phyloP scores from a whole-genome alignment of 2,329 filamentous ascomycete species.

The Chrysoporthe austroafricana region DNA sequence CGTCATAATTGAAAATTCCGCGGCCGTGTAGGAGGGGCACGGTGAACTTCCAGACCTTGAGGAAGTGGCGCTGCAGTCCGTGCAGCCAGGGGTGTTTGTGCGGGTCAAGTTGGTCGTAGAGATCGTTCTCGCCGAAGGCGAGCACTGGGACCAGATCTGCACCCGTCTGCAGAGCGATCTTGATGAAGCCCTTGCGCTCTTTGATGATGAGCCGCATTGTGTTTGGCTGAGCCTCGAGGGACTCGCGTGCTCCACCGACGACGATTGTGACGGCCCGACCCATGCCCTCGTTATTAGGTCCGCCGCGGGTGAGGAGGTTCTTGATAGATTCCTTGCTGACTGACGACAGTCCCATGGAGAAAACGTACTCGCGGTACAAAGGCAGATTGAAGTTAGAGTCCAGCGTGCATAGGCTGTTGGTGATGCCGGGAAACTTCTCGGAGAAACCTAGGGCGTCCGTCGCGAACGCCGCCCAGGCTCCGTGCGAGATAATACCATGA shows the following conservation, averaged over 20 bases:
- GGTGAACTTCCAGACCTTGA: slow-evolving; percentile 89
- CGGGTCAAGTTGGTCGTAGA: slow-evolving; percentile 88
- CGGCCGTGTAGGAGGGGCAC: slow-evolving; percentile 87
- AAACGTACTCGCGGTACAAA: slow-evolving; percentile 91
- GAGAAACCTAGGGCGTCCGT: slow-evolving; percentile 89
- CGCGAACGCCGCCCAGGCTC: slow-evolving; percentile 89
- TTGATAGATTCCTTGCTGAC: slow-evolving; percentile 92
- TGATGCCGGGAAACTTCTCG: slow-evolving; percentile 90
- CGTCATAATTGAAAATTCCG: slow-evolving; percentile 96
- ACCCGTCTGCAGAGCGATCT: slow-evolving; percentile 88
- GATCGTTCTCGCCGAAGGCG: slow-evolving; percentile 91
- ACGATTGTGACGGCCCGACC: slow-evolving; percentile 97
- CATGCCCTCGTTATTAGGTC: slow-evolving; percentile 78
- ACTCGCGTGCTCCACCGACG: slow-evolving; percentile 88
- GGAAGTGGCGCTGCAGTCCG: slow-evolving; percentile 79
- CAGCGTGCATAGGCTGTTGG: slow-evolving; percentile 90
- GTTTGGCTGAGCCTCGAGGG: slow-evolving; percentile 82
- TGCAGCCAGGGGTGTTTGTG: slow-evolving; percentile 79
- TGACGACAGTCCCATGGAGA: slow-evolving; percentile 83
- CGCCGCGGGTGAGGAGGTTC: slow-evolving; percentile 82
- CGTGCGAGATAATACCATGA: slow-evolving; percentile 95
- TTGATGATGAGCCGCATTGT: slow-evolving; percentile 78
- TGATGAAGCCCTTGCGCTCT: slow-evolving; percentile 89
- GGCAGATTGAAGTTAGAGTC: slow-evolving; percentile 95
- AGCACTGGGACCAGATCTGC: slow-evolving; percentile 92